phyloP scores from a whole-genome alignment of 306 rosid species.

The Acacia confusa region DNA sequence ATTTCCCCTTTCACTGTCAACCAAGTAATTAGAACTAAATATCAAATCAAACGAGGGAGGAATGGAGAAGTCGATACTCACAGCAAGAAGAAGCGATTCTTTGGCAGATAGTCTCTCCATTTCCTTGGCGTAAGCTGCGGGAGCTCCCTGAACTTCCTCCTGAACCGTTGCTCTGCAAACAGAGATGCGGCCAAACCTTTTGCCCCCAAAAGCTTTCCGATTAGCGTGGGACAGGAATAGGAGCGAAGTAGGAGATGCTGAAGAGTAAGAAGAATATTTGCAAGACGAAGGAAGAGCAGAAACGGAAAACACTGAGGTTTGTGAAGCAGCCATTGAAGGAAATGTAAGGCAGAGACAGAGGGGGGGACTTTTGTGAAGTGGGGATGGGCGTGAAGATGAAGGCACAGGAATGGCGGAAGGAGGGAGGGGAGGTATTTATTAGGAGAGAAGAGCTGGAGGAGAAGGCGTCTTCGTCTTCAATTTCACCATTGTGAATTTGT shows the following conservation, averaged over 20 bases:
- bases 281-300: slow-evolving; percentile 39
- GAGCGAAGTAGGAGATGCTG: slow-evolving; percentile 17
- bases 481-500: not conserved
- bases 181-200: slow-evolving; percentile 28
- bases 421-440: not conserved
- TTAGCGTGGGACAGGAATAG: slow-evolving; percentile 16
- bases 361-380: not conserved
- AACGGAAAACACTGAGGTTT: slow-evolving; percentile 36
- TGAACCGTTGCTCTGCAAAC: slow-evolving; percentile 76
- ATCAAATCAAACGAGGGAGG: not conserved
- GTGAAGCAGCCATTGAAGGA: slow-evolving; percentile 51
- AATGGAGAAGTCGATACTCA: slow-evolving; percentile 36
- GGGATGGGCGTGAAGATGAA: not conserved
- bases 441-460: not conserved
- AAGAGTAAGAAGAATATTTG: slow-evolving; percentile 25
- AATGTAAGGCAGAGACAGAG: not conserved
- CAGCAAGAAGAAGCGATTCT: slow-evolving; percentile 97
- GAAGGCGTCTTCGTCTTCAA: not conserved
- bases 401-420: not conserved
- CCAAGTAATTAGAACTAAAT: not conserved
- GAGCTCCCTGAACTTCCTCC: slow-evolving; percentile 78
- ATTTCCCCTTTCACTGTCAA: not conserved
- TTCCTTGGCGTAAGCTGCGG: slow-evolving; percentile 90
- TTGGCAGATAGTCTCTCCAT: slow-evolving; percentile 99
- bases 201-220: slow-evolving; percentile 6